phyloP scores from a whole-genome alignment of 1,284 basidiomycete genomes.

The Boletus mariae region DNA sequence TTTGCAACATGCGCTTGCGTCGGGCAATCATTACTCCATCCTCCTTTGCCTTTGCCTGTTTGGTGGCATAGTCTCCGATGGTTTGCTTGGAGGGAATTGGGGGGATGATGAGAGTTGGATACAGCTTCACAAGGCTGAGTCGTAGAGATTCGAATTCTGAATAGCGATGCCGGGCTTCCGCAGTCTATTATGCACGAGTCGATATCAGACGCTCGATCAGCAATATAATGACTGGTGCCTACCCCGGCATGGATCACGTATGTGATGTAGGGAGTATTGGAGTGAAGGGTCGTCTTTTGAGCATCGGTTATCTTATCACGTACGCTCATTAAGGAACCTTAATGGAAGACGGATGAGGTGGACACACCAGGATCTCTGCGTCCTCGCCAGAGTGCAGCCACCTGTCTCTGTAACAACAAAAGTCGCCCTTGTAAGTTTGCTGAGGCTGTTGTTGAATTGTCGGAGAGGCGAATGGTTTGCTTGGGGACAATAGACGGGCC shows the following conservation, averaged over 20 bases:
- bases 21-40: conserved; percentile 90
- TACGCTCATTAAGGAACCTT: conserved; percentile 13
- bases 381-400: conserved; percentile 79
- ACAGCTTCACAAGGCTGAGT: conserved; percentile 78
- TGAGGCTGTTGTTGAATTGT: conserved; percentile 52
- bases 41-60: conserved; percentile 96
- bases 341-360: not conserved
- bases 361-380: conserved; percentile 68
- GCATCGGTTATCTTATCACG: conserved; percentile 82
- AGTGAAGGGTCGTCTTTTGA: conserved; percentile 87
- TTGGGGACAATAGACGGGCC: conserved; percentile 40
- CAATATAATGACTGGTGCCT: conserved; percentile 12
- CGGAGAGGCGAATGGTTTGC: conserved; percentile 50
- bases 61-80: conserved; percentile 94
- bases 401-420: conserved; percentile 69
- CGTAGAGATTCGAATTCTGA: conserved; percentile 97
- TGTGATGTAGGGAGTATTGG: conserved; percentile 87
- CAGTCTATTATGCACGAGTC: conserved; percentile 47
- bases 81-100: conserved; percentile 98
- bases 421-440: conserved; percentile 60
- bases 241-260: conserved; percentile 94
- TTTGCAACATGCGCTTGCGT: conserved; percentile 92
- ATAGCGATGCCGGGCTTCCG: conserved; percentile 88
- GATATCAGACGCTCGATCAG: conserved; percentile 6
- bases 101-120: conserved; percentile 95